A percentile compares a stretch with the other conserved stretches of the same genome.
Conservation (phyloP, 2,329 filamentous ascomycete species). For the Rutstroemia sp. region DNA sequence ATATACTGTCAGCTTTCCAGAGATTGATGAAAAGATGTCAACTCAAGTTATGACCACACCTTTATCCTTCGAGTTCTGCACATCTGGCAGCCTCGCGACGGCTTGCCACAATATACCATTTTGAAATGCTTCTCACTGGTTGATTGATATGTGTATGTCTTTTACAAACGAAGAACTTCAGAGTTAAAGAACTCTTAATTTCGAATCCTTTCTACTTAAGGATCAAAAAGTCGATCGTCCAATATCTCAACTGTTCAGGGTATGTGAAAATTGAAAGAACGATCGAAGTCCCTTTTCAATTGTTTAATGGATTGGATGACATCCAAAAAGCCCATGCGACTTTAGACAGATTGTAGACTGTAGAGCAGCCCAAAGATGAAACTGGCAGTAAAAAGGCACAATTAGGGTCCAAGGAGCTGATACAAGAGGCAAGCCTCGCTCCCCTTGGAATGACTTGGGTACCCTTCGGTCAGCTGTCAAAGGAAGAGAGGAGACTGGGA, state of each 20-base stretch:
- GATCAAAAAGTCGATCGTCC: not conserved
- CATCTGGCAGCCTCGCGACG: conserved; percentile 65
- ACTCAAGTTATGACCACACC: conserved; percentile 37
- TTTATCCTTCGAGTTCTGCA: conserved; percentile 68
- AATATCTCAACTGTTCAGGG: not conserved
- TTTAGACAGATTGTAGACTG: not conserved
- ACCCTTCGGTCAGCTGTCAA: not conserved
- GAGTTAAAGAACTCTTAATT: not conserved
- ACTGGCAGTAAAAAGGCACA: not conserved
- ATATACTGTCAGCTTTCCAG: conserved; percentile 13
- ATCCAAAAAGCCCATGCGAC: not conserved
- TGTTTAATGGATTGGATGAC: not conserved
- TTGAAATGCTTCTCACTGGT: conserved; percentile 16
- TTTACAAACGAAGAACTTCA: not conserved
- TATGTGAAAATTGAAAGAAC: not conserved
- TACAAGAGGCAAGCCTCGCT: conserved; percentile 1
- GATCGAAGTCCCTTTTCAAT: not conserved
- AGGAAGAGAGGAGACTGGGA: not conserved
- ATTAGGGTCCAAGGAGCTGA: not conserved
- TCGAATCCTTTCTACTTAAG: not conserved
- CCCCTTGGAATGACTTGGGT: not conserved
- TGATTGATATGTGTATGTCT: not conserved
- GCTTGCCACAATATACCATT: conserved; percentile 62
- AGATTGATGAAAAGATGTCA: conserved; percentile 3
- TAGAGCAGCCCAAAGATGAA: conserved; percentile 2